Percentiles rank a stretch among this genome's conserved stretches.
These are phyloP conservation scores for Pleurotus eryngii DNA, from an alignment of 768 basidiomycete genomes.

Conservation along the genomic window DNA sequence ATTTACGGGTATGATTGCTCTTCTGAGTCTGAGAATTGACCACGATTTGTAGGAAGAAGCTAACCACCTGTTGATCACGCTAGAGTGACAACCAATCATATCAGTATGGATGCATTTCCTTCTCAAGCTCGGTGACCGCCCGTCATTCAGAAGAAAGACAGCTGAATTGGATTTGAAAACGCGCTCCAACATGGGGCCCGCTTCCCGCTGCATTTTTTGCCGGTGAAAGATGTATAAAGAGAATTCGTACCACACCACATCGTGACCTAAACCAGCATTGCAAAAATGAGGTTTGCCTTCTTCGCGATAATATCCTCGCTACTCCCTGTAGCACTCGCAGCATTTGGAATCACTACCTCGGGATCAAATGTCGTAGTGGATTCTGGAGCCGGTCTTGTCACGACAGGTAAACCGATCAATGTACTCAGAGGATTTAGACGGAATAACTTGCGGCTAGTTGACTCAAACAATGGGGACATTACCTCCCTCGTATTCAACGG, in stretches of 20 bases:
- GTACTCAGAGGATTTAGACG: not conserved
- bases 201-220: not conserved
- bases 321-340: constrained; percentile 34
- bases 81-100: not conserved
- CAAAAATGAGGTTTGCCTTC: constrained; percentile 18
- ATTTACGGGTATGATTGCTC: not conserved
- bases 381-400: constrained; percentile 41
- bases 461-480: constrained; percentile 41
- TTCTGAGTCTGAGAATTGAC: not conserved
- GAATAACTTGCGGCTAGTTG: constrained; percentile 23
- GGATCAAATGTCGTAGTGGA: constrained; percentile 38
- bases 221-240: constrained; percentile 6
- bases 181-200: not conserved
- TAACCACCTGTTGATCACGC: not conserved
- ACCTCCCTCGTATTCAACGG: constrained; percentile 44
- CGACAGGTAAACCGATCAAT: constrained; percentile 30
- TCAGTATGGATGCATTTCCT: not conserved
- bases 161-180: not conserved
- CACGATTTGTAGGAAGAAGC: not conserved
- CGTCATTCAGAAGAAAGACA: constrained; percentile 4
- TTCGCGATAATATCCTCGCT: constrained; percentile 20
- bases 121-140: not conserved
- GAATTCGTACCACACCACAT: not conserved
- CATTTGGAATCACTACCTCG: constrained; percentile 43
- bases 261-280: not conserved